Evolutionary conservation across 768 basidiomycete genomes (phyloP).

Genomic region (Serpula lacrymans): DNA sequence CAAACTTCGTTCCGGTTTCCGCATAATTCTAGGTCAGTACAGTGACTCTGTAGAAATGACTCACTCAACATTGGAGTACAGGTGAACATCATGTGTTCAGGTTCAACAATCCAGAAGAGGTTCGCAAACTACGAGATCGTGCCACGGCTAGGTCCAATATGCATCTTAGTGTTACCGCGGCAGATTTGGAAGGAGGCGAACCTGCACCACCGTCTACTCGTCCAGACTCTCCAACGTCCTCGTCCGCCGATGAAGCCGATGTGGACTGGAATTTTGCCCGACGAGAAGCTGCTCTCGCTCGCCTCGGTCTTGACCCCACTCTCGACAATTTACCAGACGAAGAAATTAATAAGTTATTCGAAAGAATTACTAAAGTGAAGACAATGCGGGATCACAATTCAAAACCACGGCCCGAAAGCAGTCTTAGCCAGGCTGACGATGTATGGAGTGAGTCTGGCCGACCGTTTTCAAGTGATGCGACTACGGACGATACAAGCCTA

Average conservation of each 20-base stretch:
- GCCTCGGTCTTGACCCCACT: conserved; percentile 82
- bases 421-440: conserved; percentile 81
- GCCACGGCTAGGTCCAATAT: conserved; percentile 70
- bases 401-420: conserved; percentile 86
- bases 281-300: conserved; percentile 87
- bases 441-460: conserved; percentile 88
- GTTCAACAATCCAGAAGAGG: conserved; percentile 94
- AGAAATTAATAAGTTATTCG: conserved; percentile 89
- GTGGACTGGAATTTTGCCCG: conserved; percentile 98
- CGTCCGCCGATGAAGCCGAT: conserved; percentile 61
- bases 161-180: conserved; percentile 60
- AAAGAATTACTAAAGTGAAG: conserved; percentile 92
- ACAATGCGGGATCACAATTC: conserved; percentile 78
- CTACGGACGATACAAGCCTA: conserved; percentile 86
- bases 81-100: conserved; percentile 98
- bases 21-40: conserved; percentile 85
- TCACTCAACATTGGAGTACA: conserved; percentile 24
- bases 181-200: conserved; percentile 56
- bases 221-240: conserved; percentile 76
- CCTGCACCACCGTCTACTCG: conserved; percentile 53
- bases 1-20: conserved; percentile 90
- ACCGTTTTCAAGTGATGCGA: conserved; percentile 70
- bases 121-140: conserved; percentile 85
- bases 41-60: neutral
- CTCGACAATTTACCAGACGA: conserved; percentile 93